Base-by-base conservation (phyloP, 2,329 filamentous ascomycete genomes). In the Aspergillus fischeri region DNA sequence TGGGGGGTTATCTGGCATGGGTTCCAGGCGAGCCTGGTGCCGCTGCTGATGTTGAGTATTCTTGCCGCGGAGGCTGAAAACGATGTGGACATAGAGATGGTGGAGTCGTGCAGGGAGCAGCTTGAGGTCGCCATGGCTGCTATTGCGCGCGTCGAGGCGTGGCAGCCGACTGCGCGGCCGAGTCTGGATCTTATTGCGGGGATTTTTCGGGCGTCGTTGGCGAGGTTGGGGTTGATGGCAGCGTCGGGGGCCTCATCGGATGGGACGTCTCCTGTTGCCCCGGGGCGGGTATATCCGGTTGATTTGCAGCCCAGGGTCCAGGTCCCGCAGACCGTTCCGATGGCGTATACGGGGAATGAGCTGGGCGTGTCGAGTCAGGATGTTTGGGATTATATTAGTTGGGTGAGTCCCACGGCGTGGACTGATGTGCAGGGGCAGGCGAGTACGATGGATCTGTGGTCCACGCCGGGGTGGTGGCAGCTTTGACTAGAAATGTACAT, bases 1-100 rank as follows among this genome's bases (percentile, higher is more conserved):
- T 91, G 88, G 89, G 89, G 90, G 68, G 88, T 85, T 0, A 87
- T 89, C 1, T 91, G 88, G 87, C 86, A 91, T 71, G 80, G 90
- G 58, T 91, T 90, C 73, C 89, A 92, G 72, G 88, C 88, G 0
- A 84, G 84, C 62, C 90, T 91, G 87, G 85, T 91, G 14, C 88
- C 88, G 0, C 80, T 92, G 4, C 11, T 44, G 8, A 44, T 3
- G n/a, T 11, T 44, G 41, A 44, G 41, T 24, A 24, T 44, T 3
- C n/a, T 44, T 7, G 21, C 9, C n/a, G 10, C n/a, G n/a, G 41
- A n/a, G 41, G 3, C n/a, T 0, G 21, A 9, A 8, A 2, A 5
- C 3, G 41, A 44, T 24, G 5, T 4, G 10, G 41, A 44, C n/a
- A 9, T 4, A 3, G n/a, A 21, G 41, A 9, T 21, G 41, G 41